Conservation (phyloP, 257 asterid species). For the Ilex asprella region DNA sequence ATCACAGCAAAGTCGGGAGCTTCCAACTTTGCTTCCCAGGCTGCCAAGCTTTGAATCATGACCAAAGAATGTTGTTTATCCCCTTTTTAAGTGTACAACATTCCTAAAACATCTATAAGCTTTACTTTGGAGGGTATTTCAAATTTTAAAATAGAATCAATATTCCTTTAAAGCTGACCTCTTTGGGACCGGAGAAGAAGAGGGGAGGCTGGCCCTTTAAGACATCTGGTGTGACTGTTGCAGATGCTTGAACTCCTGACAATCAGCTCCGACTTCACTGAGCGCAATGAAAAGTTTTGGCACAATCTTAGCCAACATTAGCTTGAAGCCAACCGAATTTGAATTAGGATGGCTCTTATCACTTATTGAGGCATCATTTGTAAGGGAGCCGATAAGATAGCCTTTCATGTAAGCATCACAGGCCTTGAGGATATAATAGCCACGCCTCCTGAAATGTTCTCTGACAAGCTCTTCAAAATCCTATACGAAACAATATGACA, state of each 20-base stretch:
- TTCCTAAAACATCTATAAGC: too few relatives aligned
- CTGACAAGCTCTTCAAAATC: constrained; percentile 71
- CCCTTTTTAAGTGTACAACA: too few relatives aligned
- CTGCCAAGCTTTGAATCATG: too few relatives aligned
- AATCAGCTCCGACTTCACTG: constrained; percentile 65
- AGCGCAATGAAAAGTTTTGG: constrained; percentile 65
- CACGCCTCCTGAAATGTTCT: constrained; percentile 83
- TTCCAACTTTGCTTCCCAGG: too few relatives aligned
- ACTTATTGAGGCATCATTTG: constrained; percentile 49
- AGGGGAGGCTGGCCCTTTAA: constrained; percentile 11
- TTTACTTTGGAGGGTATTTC: too few relatives aligned
- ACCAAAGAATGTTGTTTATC: too few relatives aligned
- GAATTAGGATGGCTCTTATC: constrained; percentile 32
- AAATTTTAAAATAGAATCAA: too few relatives aligned
- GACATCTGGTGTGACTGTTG: constrained; percentile 27
- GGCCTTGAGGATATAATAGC: constrained; percentile 80
- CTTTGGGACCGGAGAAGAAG: constrained; percentile 12
- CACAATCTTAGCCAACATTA: constrained; percentile 78
- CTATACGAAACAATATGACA: constrained; percentile 25
- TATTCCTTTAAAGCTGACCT: constrained; percentile 13
- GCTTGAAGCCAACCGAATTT: constrained; percentile 90
- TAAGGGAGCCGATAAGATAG: constrained; percentile 74
- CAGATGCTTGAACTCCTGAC: constrained; percentile 57
- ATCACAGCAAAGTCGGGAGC: not conserved
- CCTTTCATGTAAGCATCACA: constrained; percentile 97